A percentile compares a stretch with the other conserved stretches of the same genome.
These are phyloP conservation scores for Citrullus mucosospermus DNA, from an alignment of 306 rosid species.

Conservation along the genomic window DNA sequence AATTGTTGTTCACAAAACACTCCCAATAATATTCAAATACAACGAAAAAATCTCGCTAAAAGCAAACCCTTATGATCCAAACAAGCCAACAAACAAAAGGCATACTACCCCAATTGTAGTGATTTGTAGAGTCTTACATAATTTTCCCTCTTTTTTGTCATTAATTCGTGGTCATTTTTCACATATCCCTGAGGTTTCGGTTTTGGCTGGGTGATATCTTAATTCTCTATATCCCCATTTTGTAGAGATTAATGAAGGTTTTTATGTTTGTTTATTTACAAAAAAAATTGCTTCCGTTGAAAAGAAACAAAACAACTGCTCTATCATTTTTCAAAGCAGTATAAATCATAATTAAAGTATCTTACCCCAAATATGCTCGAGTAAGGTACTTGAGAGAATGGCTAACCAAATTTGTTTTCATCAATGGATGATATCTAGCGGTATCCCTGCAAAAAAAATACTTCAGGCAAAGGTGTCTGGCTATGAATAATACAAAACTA, in stretches of 20 bases:
- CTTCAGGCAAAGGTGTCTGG: neutral
- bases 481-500: neutral
- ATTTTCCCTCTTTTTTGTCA: neutral
- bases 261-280: neutral
- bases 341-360: slow-evolving; percentile 2
- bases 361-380: slow-evolving; percentile 72
- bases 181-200: neutral
- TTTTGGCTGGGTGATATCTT: neutral
- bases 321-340: neutral
- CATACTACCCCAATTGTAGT: neutral
- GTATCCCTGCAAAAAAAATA: slow-evolving; percentile 55
- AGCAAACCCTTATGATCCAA: too few relatives aligned
- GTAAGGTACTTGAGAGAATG: slow-evolving; percentile 83
- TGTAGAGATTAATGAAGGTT: neutral
- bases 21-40: neutral
- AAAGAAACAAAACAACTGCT: neutral
- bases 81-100: neutral
- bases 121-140: neutral
- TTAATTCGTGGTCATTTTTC: neutral
- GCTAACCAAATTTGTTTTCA: slow-evolving; percentile 74
- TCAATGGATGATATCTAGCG: slow-evolving; percentile 59
- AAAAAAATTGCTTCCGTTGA: neutral
- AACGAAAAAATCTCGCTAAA: too few relatives aligned
- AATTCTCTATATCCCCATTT: neutral
- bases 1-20: neutral